A percentile compares a stretch with the other conserved stretches of the same genome.
phyloP scores from a whole-genome alignment of 2,329 filamentous ascomycete genomes.

The Colletotrichum orchidophilum region DNA sequence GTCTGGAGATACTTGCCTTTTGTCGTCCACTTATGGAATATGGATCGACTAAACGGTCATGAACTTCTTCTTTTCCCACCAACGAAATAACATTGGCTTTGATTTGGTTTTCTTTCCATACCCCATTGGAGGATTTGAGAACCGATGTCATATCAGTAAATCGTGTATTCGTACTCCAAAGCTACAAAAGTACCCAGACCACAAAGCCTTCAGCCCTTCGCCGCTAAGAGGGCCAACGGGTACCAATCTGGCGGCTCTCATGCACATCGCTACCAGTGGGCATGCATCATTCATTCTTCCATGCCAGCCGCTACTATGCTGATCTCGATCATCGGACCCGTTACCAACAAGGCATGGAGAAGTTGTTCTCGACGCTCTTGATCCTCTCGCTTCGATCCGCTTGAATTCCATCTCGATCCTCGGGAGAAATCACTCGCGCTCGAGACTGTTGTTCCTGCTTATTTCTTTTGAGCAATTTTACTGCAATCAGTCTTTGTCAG shows the following conservation, averaged over 20 bases:
- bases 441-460: not conserved
- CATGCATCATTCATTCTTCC: constrained; percentile 28
- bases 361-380: not conserved
- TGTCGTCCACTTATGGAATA: not conserved
- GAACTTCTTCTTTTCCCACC: not conserved
- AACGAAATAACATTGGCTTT: not conserved
- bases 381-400: not conserved
- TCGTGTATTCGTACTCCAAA: not conserved
- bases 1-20: not conserved
- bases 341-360: not conserved
- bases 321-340: constrained; percentile 7
- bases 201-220: not conserved
- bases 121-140: not conserved
- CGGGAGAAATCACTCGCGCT: not conserved
- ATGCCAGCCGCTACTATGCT: not conserved
- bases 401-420: not conserved
- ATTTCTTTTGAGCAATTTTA: not conserved
- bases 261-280: not conserved
- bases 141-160: not conserved
- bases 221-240: not conserved
- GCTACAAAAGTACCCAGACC: not conserved
- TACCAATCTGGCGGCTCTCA: constrained; percentile 10
- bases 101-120: not conserved
- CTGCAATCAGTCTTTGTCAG: not conserved
- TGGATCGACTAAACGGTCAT: not conserved